phyloP scores from a whole-genome alignment of 202 grass and related monocot species.

The Schoenoplectus triqueter region DNA sequence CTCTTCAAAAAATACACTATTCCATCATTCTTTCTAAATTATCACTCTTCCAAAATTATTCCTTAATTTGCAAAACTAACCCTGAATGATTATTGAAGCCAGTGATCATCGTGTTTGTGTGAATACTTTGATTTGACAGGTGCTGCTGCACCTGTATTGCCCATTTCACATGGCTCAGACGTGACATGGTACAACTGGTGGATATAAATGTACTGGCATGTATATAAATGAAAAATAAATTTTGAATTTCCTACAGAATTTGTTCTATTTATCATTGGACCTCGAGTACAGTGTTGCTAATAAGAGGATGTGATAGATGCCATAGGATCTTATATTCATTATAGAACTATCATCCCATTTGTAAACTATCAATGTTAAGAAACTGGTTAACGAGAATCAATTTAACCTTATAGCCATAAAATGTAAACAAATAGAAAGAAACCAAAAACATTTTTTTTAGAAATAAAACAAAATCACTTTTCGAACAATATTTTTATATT shows the following conservation, averaged over 20 bases:
- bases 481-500: not conserved
- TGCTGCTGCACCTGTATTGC: not conserved
- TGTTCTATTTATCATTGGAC: not conserved
- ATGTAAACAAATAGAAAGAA: too few species aligned
- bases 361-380: not conserved
- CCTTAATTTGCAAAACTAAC: too few species aligned
- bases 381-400: not conserved
- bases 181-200: not conserved
- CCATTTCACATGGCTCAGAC: not conserved
- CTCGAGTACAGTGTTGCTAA: not conserved
- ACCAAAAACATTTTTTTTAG: too few species aligned
- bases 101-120: not conserved
- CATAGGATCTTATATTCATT: conserved; percentile 5
- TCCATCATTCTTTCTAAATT: too few species aligned
- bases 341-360: not conserved
- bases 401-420: not conserved
- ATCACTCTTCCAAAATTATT: too few species aligned
- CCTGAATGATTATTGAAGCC: not conserved
- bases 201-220: not conserved
- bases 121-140: not conserved
- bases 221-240: too few species aligned
- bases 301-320: too few species aligned
- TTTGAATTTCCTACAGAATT: too few species aligned
- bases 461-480: too few species aligned
- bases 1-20: too few species aligned